Evolutionary conservation across 768 basidiomycete genomes (phyloP).

Genomic region (Pseudohyphozyma bogoriensis): DNA sequence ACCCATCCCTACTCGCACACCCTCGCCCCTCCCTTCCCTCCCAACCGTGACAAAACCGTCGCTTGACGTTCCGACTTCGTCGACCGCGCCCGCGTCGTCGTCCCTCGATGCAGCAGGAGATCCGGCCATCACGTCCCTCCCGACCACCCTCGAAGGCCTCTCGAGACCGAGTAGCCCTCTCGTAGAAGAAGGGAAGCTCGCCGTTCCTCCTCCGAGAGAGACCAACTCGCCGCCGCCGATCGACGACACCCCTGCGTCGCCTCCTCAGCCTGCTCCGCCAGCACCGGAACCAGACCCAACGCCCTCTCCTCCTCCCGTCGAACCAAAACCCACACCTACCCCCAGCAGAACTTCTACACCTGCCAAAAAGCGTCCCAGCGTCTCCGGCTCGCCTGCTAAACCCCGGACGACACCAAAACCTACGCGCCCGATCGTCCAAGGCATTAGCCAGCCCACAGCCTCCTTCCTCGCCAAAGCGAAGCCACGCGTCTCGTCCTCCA

Average conservation of each 20-base stretch:
- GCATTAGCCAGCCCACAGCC: conserved; percentile 22
- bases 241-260: not conserved
- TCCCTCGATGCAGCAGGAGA: not conserved
- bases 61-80: conserved; percentile 9
- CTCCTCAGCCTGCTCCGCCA: too few species aligned
- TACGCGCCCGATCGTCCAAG: too few species aligned
- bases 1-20: not conserved
- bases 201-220: conserved; percentile 2
- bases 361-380: too few species aligned
- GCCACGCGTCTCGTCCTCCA: not conserved
- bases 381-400: too few species aligned
- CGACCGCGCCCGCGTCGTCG: not conserved
- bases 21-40: not conserved
- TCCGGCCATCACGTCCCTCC: not conserved
- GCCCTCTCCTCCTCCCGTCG: not conserved
- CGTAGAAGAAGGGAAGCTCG: not conserved
- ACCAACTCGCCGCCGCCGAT: conserved; percentile 9
- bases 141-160: conserved; percentile 6
- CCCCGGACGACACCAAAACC: too few species aligned
- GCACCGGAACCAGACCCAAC: not conserved
- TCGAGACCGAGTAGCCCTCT: conserved; percentile 4
- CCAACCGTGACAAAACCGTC: conserved; percentile 6
- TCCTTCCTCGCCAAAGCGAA: conserved; percentile 22
- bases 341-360: not conserved
- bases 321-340: not conserved